These are phyloP conservation scores for Mycena filopes DNA, from an alignment of 768 basidiomycete species.

Conservation along the genomic window DNA sequence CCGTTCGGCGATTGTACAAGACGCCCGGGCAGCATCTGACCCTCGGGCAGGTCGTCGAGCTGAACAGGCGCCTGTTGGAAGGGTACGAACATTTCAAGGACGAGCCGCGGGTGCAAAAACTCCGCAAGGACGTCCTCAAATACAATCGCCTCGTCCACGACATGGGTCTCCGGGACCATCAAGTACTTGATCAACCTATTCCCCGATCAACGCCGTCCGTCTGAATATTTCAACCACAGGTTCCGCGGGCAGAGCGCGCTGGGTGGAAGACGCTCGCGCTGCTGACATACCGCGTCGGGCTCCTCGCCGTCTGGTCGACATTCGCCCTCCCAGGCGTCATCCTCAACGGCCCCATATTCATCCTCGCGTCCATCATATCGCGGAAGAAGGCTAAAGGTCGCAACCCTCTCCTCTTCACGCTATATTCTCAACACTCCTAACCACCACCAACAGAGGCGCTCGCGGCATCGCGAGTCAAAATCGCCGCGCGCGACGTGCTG, in stretches of 20 bases:
- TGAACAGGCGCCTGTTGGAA: slow-evolving; percentile 92
- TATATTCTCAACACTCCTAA: no score
- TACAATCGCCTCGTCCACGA: slow-evolving; percentile 92
- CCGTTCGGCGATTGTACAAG: slow-evolving; percentile 91
- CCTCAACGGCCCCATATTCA: slow-evolving; percentile 93
- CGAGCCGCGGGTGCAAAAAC: slow-evolving; percentile 86
- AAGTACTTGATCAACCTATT: slow-evolving; percentile 60
- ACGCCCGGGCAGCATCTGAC: slow-evolving; percentile 95
- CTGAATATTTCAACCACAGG: slow-evolving; percentile 58
- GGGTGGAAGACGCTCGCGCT: slow-evolving; percentile 89
- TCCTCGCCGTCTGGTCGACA: slow-evolving; percentile 83
- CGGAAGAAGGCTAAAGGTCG: slow-evolving; percentile 91
- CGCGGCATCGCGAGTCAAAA: slow-evolving; percentile 94
- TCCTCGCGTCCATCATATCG: slow-evolving; percentile 89
- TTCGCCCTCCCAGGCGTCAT: slow-evolving; percentile 92
- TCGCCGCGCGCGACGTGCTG: slow-evolving; percentile 95
- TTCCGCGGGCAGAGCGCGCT: slow-evolving; percentile 87
- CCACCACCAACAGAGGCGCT: slow-evolving; percentile 98
- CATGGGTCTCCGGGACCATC: slow-evolving; percentile 93
- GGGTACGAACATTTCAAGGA: slow-evolving; percentile 94
- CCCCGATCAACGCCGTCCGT: not conserved
- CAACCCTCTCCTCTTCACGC: no score
- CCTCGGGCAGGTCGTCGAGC: slow-evolving; percentile 93
- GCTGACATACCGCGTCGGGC: slow-evolving; percentile 81
- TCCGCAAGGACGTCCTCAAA: slow-evolving; percentile 82